Percentiles rank a stretch among this genome's conserved stretches.
phyloP scores from a whole-genome alignment of 2,329 filamentous ascomycete species.

The Aspergillus uvarum region DNA sequence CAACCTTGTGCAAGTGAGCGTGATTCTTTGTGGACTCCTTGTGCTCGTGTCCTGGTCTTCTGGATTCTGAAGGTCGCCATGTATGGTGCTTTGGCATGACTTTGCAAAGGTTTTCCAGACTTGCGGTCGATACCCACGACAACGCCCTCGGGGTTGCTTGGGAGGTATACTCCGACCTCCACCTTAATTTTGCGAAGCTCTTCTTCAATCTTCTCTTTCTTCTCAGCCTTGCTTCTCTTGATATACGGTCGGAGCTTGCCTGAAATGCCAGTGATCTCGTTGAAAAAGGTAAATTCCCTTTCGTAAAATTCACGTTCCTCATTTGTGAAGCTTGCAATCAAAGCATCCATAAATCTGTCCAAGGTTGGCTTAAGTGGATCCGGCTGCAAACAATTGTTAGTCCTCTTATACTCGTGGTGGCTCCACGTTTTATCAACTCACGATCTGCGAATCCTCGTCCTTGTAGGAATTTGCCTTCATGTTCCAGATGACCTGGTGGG shows the following conservation, averaged over 20 bases:
- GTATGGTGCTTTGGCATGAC: slow-evolving; percentile 96
- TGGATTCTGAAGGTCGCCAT: slow-evolving; percentile 99
- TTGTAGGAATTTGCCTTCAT: slow-evolving; percentile 99
- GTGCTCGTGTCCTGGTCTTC: slow-evolving; percentile 59
- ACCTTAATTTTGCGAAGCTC: slow-evolving; percentile 96
- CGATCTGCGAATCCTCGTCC: slow-evolving; percentile 85
- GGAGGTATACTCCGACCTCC: slow-evolving; percentile 94
- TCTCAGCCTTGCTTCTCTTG: slow-evolving; percentile 88
- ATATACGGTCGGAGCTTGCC: slow-evolving; percentile 94
- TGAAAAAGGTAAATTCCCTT: slow-evolving; percentile 96
- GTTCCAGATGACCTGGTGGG: slow-evolving; percentile 99
- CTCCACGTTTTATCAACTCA: slow-evolving; percentile 44
- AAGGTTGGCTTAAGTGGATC: slow-evolving; percentile 91
- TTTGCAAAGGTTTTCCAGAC: slow-evolving; percentile 94
- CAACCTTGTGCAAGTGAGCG: slow-evolving; percentile 30
- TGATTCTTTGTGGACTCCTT: slow-evolving; percentile 29
- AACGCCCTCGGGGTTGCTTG: slow-evolving; percentile 93
- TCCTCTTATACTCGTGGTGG: background rate
- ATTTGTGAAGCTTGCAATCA: slow-evolving; percentile 77
- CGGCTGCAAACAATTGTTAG: slow-evolving; percentile 53
- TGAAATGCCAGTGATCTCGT: slow-evolving; percentile 91
- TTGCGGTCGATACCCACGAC: slow-evolving; percentile 98
- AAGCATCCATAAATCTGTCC: slow-evolving; percentile 81
- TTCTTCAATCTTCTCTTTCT: slow-evolving; percentile 99
- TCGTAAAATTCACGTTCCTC: slow-evolving; percentile 86